Percentiles rank a stretch among this genome's conserved stretches.
These are phyloP conservation scores for Bipolaris gigantea DNA, from an alignment of 2,329 filamentous ascomycete species.

Conservation along the genomic window DNA sequence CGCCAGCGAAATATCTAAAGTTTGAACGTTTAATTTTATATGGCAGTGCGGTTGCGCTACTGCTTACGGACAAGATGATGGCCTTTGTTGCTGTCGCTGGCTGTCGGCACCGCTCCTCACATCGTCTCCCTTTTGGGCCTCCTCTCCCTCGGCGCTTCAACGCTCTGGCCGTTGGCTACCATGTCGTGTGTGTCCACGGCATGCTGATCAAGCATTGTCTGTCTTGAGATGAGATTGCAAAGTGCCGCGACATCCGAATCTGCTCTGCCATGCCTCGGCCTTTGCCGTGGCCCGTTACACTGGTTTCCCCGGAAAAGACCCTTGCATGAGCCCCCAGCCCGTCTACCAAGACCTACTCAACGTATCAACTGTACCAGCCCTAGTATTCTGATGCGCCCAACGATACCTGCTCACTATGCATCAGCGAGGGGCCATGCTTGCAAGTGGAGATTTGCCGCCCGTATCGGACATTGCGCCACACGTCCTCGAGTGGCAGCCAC, in stretches of 20 bases:
- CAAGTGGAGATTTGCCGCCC: background rate
- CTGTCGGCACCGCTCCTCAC: no score
- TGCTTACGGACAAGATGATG: background rate
- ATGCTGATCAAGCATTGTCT: background rate
- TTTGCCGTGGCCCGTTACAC: constrained; percentile 1
- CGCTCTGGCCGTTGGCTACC: background rate
- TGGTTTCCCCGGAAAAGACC: background rate
- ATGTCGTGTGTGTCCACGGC: background rate
- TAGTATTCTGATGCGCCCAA: background rate
- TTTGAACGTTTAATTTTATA: constrained; percentile 9
- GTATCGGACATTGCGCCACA: constrained; percentile 3
- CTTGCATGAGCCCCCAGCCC: background rate
- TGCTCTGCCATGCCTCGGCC: constrained; percentile 1
- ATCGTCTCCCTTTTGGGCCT: no score
- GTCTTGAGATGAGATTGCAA: constrained; percentile 2
- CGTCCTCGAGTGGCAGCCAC: background rate
- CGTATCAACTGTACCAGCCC: background rate
- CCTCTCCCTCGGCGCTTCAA: background rate
- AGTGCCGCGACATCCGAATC: constrained; percentile 12
- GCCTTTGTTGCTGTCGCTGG: no score
- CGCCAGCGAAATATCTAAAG: constrained; percentile 3
- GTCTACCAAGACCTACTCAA: background rate
- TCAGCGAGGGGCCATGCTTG: background rate
- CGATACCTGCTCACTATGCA: background rate
- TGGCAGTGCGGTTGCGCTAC: constrained; percentile 9